Base-by-base conservation (phyloP, 1,284 basidiomycete species). In the Malassezia arunalokei region DNA sequence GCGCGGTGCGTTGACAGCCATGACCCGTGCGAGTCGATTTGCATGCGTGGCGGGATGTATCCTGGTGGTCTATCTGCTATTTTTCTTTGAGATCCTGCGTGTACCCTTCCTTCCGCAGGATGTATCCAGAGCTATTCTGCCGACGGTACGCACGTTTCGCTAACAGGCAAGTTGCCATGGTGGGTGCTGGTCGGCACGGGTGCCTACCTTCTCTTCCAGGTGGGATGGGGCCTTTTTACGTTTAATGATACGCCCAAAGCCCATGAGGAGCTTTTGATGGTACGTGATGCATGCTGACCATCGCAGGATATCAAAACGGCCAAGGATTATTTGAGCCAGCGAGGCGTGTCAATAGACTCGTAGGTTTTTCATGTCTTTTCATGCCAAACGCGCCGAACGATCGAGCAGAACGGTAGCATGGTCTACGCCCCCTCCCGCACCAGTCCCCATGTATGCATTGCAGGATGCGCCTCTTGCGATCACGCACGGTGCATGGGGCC, bases 301-400 rank as follows among this genome's bases (percentile, higher is more conserved):
- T 14, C 8, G 3, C 58, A 63, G 60, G 61, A 63, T 40, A 63
- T 63, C 57, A 59, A 63, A 47, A 50, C 43, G 8, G 61, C 61
- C 17, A 63, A 63, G 43, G 57, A 63, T 49, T 61, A 33, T 42
- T 41, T 63, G 38, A 49, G 59, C 35, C 48, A 57, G 37, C 45
- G 50, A 15, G 61, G 61, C 20, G 61, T 63, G n/a, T 12, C 39
- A 17, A 15, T 40, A 40, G 39, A 40, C 20, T 24, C 39, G 39
- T 40, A 40, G 39, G 33, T 24, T 24, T 24, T 35, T 5, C 39
- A 40, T 40, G 39, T n/a, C 39, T 24, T 40, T 40, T 15, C 39
- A 40, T 8, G 39, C 39, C n/a, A 15, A 8, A 40, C 39, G 39
- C 14, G 39, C 39, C 8, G 9, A 24, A 24, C 39, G 39, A n/a